Base-by-base conservation (phyloP, 2,329 filamentous ascomycete genomes). In the Exutisphaerella laricina region DNA sequence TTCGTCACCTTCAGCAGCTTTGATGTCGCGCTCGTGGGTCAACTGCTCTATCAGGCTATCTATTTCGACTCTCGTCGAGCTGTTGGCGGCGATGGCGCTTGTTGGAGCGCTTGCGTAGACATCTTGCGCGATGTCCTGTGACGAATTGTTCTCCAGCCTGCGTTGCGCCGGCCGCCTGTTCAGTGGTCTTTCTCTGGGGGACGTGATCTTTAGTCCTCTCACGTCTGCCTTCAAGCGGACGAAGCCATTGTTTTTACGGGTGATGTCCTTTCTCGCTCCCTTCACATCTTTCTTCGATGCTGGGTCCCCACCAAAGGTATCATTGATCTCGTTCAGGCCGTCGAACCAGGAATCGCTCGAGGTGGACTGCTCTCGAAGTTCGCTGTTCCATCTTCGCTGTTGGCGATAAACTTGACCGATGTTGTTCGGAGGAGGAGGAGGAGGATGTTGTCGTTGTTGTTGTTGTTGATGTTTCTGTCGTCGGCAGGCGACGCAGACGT, bases 251-350 rank as follows among this genome's bases (percentile, higher is more conserved):
- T n/a, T n/a, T n/a, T n/a, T n/a, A n/a, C n/a, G n/a, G n/a, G n/a
- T n/a, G n/a, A n/a, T n/a, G n/a, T n/a, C n/a, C 31, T 13, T 14
- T 26, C 8, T 17, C 23, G 16, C 29, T 38, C 7, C 23, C 12
- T 13, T 33, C 37, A n/a, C n/a, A n/a, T n/a, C n/a, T n/a, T n/a
- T n/a, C n/a, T n/a, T n/a, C n/a, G n/a, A n/a, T n/a, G n/a, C n/a
- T 31, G 22, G 20, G 21, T 28, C 18, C 18, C 3, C 20, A 28
- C 43, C 22, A 33, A 43, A 53, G 7, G 29, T 26, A 10, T 53
- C 48, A 42, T 32, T 53, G 36, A 53, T 53, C 32, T 55, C 48
- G 46, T 55, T 55, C 30, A 55, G 36, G 7, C 41, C 37, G 20
- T 50, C 49, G 38, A 49, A 50, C 46, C 44, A 51, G 7, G 36